Conservation (phyloP, 2,329 filamentous ascomycete species). For the Diplodia seriata region DNA sequence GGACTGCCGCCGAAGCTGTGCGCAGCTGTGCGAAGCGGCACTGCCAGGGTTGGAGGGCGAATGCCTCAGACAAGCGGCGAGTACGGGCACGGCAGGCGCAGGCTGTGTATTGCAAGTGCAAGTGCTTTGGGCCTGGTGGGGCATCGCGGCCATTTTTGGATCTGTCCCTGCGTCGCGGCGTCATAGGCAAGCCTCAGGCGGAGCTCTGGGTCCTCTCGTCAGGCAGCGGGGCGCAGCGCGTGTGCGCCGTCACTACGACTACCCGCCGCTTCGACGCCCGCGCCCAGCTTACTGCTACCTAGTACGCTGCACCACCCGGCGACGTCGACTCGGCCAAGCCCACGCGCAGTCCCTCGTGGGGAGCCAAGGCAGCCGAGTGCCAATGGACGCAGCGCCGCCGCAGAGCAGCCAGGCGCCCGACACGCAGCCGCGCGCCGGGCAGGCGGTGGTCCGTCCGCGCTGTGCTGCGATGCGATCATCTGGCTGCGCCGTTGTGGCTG, state of each 20-base stretch:
- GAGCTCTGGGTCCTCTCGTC: background rate
- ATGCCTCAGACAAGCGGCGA: background rate
- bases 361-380: background rate
- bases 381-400: background rate
- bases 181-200: constrained; percentile 6
- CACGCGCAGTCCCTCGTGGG: background rate
- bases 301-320: background rate
- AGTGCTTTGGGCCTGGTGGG: constrained; percentile 8
- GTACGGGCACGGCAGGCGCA: background rate
- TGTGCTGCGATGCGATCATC: background rate
- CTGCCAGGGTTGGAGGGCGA: no score
- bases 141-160: background rate
- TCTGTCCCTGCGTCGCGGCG: constrained; percentile 10
- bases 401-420: no score
- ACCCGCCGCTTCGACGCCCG: background rate
- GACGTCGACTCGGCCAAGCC: background rate
- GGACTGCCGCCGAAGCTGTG: no score
- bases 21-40: no score
- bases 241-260: no score
- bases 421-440: background rate
- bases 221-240: constrained; percentile 19
- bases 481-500: constrained; percentile 28
- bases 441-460: constrained; percentile 5
- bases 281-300: background rate
- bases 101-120: background rate